These are phyloP conservation scores for Taiwanofungus camphoratus DNA, from an alignment of 1,284 basidiomycete genomes.

Conservation along the genomic window DNA sequence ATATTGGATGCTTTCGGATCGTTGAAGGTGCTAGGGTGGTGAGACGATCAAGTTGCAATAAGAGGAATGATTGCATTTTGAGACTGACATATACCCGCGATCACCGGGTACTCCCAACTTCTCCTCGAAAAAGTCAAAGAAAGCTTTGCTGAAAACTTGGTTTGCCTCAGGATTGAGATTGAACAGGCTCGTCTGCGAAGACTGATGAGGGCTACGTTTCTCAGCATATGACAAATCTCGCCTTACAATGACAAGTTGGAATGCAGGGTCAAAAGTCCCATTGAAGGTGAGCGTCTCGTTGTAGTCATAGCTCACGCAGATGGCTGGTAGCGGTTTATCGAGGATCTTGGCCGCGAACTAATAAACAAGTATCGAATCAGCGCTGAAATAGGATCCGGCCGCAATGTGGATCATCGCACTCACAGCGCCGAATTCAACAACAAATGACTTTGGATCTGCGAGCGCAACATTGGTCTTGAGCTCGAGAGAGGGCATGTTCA, in stretches of 20 bases:
- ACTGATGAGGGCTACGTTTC: no score
- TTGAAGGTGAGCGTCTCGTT: constrained; percentile 53
- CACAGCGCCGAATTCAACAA: constrained; percentile 58
- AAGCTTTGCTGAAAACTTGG: constrained; percentile 34
- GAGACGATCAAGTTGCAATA: not conserved
- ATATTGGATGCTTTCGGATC: constrained; percentile 54
- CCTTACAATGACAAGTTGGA: constrained; percentile 49
- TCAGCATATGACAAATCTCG: not conserved
- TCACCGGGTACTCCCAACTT: constrained; percentile 44
- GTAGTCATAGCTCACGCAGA: constrained; percentile 47
- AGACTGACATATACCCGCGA: constrained; percentile 52
- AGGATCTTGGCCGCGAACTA: constrained; percentile 43
- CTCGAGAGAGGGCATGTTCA: constrained; percentile 55
- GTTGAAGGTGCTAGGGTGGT: constrained; percentile 38
- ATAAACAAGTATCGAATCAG: no score
- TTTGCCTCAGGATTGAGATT: constrained; percentile 27
- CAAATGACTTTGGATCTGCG: constrained; percentile 44
- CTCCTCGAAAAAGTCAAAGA: constrained; percentile 49
- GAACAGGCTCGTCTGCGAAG: constrained; percentile 46
- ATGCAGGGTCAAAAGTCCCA: constrained; percentile 60
- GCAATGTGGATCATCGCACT: no score
- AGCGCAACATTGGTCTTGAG: constrained; percentile 57
- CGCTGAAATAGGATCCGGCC: no score
- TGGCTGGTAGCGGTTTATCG: constrained; percentile 47
- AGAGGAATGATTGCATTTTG: not conserved